These are phyloP conservation scores for Hypoxylon perforatum DNA, from an alignment of 495 filamentous ascomycete species.

Conservation along the genomic window DNA sequence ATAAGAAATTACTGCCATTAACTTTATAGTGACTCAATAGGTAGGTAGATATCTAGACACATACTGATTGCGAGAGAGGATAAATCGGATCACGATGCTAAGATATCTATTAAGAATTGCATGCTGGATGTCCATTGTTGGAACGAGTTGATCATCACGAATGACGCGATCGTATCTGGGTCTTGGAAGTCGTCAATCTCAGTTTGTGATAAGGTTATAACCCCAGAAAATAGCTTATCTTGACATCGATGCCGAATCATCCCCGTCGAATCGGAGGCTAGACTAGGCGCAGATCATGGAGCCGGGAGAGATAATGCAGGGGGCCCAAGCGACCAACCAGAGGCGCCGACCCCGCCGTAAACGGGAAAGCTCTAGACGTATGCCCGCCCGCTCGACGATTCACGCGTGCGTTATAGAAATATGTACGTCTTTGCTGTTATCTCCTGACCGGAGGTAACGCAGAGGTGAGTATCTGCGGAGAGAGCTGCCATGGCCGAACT, in stretches of 20 bases:
- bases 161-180: neutral
- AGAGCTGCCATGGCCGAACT: slow-evolving; percentile 32
- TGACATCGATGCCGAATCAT: slow-evolving; percentile 34
- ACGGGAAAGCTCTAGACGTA: slow-evolving; percentile 29
- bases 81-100: too few species aligned
- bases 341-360: slow-evolving; percentile 29
- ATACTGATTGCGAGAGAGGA: too few species aligned
- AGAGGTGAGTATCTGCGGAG: slow-evolving; percentile 15
- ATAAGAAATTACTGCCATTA: too few species aligned
- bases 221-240: slow-evolving; percentile 38
- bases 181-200: neutral
- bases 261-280: slow-evolving; percentile 31
- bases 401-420: slow-evolving; percentile 15
- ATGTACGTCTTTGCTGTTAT: slow-evolving; percentile 29
- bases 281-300: slow-evolving; percentile 24
- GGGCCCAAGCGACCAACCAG: slow-evolving; percentile 30
- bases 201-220: slow-evolving; percentile 8
- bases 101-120: neutral
- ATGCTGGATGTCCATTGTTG: neutral
- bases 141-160: neutral
- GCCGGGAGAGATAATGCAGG: slow-evolving; percentile 36
- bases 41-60: too few species aligned
- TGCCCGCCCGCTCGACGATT: slow-evolving; percentile 11
- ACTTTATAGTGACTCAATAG: too few species aligned
- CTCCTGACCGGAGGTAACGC: slow-evolving; percentile 43